These are phyloP conservation scores for Penicillium sp. DNA, from an alignment of 2,329 filamentous ascomycete species.

Conservation along the genomic window DNA sequence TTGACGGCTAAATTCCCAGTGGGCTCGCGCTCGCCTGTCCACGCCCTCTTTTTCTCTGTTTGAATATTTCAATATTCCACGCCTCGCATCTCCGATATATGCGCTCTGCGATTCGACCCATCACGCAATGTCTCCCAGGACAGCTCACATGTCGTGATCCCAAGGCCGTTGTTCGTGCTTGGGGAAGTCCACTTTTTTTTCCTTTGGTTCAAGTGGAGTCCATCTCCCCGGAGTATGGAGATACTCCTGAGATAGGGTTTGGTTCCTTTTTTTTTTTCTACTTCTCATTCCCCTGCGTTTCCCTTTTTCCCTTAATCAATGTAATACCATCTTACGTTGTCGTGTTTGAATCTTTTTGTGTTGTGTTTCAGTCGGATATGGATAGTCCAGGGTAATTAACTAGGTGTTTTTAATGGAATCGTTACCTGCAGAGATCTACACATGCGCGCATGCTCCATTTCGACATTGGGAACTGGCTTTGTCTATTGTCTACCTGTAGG, in stretches of 20 bases:
- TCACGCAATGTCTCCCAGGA: slow-evolving; percentile 2
- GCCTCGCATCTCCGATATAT: background rate
- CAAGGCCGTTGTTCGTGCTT: slow-evolving; percentile 15
- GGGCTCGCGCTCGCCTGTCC: background rate
- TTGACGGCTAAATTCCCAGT: slow-evolving; percentile 9
- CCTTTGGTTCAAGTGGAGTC: slow-evolving; percentile 2
- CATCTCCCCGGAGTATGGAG: slow-evolving; percentile 4
- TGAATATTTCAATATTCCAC: background rate
- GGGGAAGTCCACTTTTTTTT: slow-evolving; percentile 3
- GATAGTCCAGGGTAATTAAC: slow-evolving; percentile 19
- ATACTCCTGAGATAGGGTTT: background rate
- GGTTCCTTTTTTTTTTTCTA: slow-evolving; percentile 2
- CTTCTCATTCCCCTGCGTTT: background rate
- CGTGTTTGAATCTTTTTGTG: slow-evolving; percentile 11
- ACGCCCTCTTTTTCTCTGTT: background rate
- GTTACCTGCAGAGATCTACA: background rate
- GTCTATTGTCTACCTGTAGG: no score
- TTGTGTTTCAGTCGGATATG: background rate
- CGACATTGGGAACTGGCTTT: no score
- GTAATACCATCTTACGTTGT: slow-evolving; percentile 30
- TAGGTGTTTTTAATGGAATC: slow-evolving; percentile 25
- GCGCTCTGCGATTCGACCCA: background rate
- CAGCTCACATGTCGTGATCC: slow-evolving; percentile 18
- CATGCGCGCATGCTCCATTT: no score
- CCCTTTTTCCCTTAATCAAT: slow-evolving; percentile 19